Percentiles rank a stretch among this genome's conserved stretches.
Conservation (phyloP, 805 yeast genomes). For the Pichia exigua region DNA sequence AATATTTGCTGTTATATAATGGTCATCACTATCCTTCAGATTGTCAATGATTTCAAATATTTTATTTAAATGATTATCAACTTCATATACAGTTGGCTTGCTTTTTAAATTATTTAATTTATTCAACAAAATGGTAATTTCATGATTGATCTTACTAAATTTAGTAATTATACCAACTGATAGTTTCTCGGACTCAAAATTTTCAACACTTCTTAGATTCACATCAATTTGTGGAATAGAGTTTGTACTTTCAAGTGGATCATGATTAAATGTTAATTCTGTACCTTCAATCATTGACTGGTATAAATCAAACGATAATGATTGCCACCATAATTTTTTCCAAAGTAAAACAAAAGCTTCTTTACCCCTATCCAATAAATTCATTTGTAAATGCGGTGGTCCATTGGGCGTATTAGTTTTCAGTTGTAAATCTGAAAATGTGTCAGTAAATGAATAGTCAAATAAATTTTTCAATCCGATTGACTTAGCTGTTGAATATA, state of each 20-base stretch:
- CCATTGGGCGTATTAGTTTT: not conserved
- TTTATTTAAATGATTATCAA: slow-evolving; percentile 8
- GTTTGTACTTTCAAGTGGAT: slow-evolving; percentile 15
- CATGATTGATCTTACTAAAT: slow-evolving; percentile 13
- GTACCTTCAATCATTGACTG: slow-evolving; percentile 19
- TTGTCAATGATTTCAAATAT: slow-evolving; percentile 1
- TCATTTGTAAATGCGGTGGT: slow-evolving; percentile 3
- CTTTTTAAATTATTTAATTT: slow-evolving; percentile 15
- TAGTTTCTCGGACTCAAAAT: slow-evolving; percentile 16
- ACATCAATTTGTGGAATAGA: slow-evolving; percentile 11
- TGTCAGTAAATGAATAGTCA: not conserved
- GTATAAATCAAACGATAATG: slow-evolving; percentile 19
- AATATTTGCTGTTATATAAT: slow-evolving; percentile 1
- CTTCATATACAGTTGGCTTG: slow-evolving; percentile 13
- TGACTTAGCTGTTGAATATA: slow-evolving; percentile 34
- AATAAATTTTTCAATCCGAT: slow-evolving; percentile 33
- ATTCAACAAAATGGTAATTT: slow-evolving; percentile 16
- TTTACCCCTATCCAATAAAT: slow-evolving; percentile 2
- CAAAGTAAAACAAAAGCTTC: slow-evolving; percentile 20
- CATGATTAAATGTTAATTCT: slow-evolving; percentile 12
- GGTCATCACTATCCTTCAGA: not conserved
- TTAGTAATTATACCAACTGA: slow-evolving; percentile 15
- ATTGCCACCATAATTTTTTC: slow-evolving; percentile 25
- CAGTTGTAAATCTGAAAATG: not conserved
- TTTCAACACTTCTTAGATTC: slow-evolving; percentile 10